Evolutionary conservation across 2,329 filamentous ascomycete genomes (phyloP).

Genomic region (Sarocladiaceae sp.): DNA sequence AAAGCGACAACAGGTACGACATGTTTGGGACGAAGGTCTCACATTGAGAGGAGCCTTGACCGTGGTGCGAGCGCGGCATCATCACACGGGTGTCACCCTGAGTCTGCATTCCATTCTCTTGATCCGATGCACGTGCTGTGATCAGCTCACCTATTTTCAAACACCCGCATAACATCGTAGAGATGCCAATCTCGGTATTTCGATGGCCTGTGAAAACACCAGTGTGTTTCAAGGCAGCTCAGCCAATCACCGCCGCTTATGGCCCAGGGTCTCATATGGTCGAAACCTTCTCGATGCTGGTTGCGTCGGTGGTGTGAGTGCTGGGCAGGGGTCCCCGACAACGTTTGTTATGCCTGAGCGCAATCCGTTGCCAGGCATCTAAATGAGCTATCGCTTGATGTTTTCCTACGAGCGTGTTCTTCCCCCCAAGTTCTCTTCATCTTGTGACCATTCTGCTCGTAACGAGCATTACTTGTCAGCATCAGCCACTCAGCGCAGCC

Average conservation of each 20-base stretch:
- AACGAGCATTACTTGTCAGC: not conserved
- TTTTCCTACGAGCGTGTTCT: not conserved
- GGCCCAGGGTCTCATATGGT: conserved; percentile 5
- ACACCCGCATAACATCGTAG: not conserved
- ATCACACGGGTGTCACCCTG: too few species aligned
- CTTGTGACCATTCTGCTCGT: too few species aligned
- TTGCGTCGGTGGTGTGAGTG: not conserved
- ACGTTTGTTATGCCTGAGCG: not conserved
- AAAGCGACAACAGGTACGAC: too few species aligned
- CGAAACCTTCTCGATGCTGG: conserved; percentile 7
- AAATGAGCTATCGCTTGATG: not conserved
- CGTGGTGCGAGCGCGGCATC: too few species aligned
- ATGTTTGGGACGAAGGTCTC: too few species aligned
- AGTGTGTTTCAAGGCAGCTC: not conserved
- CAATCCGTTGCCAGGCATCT: conserved; percentile 2
- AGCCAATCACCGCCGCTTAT: not conserved
- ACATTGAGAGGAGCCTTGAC: too few species aligned
- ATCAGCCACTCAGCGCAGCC: not conserved
- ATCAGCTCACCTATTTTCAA: not conserved
- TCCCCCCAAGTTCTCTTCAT: too few species aligned
- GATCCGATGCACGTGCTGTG: not conserved
- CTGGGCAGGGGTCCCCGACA: conserved; percentile 2
- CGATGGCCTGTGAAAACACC: not conserved
- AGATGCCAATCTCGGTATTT: conserved; percentile 4
- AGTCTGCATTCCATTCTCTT: too few species aligned